Base-by-base conservation (phyloP, 2,329 filamentous ascomycete species). In the Aspergillus pseudonomiae region DNA sequence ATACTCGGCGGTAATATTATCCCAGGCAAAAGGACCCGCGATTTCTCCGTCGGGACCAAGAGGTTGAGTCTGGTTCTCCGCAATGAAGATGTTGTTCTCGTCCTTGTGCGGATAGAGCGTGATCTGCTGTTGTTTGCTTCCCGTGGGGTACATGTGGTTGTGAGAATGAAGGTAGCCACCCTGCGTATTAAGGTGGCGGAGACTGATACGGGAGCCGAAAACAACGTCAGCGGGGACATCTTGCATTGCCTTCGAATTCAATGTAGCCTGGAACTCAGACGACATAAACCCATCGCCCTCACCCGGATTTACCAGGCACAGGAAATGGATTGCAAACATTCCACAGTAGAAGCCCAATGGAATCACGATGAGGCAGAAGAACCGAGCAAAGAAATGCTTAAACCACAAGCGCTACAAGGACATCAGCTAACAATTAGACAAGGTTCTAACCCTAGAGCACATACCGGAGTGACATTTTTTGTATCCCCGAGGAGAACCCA, bases 241-340 rank as follows among this genome's bases (percentile, higher is more conserved):
- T 76, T 93, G 90, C 95, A 99, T 99, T 59, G 88, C 89, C 84
- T 98, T 99, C 73, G 89, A 94, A 82, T 98, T 99, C 69, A 99
- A 84, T 2, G 95, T 98, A 36, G 95, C 91, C 82, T 99, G 95
- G 84, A 99, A 99, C 76, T 99, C 95, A 61, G 94, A 97, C 75
- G 94, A 97, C 95, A 99, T 99, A 84, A 99, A 99, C 61, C 95
- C 95, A 79, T 99, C 95, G 60, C 95, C 95, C 59, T 99, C 95
- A 64, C 95, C 95, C 32, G 95, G 95, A 81, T 99, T 99, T 64
- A 90, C 87, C 48, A 99, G 86, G 83, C 92, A 96, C 70, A 94
- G 71, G 80, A 99, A 99, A 83, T 99, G 95, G 73, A 99, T 96
- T 59, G 88, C 94, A 74, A 99, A 99, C 92, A 98, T 97, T 74